Percentiles rank a stretch among this genome's conserved stretches.
phyloP scores from a whole-genome alignment of 2,329 filamentous ascomycete species.

The Sporothrix protearum region DNA sequence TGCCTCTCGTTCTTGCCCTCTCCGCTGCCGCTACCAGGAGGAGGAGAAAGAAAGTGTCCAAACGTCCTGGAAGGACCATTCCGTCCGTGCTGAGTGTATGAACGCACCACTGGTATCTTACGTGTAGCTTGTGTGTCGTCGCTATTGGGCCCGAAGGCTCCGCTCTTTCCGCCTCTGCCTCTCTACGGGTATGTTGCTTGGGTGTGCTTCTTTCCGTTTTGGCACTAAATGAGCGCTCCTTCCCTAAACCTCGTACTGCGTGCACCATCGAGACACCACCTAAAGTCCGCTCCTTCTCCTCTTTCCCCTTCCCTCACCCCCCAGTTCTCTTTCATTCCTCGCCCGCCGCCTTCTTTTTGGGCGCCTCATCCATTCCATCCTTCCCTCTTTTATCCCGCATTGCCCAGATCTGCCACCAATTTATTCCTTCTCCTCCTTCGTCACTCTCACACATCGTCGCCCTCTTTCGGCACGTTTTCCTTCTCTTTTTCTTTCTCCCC shows the following conservation, averaged over 20 bases:
- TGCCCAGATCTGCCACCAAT: conserved; percentile 18
- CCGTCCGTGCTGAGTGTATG: background rate
- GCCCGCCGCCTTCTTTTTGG: background rate
- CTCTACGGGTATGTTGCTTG: too few species aligned
- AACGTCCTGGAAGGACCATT: background rate
- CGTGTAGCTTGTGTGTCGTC: background rate
- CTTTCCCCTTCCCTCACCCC: background rate
- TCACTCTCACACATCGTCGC: conserved; percentile 15
- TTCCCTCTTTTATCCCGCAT: conserved; percentile 12
- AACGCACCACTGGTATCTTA: background rate
- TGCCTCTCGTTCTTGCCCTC: background rate
- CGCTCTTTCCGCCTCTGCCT: conserved; percentile 13
- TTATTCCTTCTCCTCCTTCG: background rate
- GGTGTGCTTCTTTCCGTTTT: background rate
- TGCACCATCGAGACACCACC: background rate
- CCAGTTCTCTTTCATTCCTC: background rate
- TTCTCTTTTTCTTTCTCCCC: conserved; percentile 1
- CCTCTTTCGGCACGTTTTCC: conserved; percentile 11
- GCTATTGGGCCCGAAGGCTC: conserved; percentile 9
- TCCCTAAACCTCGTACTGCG: conserved; percentile 6
- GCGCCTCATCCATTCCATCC: background rate
- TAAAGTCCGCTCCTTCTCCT: conserved; percentile 13
- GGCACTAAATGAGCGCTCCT: conserved; percentile 9
- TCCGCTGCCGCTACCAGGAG: background rate
- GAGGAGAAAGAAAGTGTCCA: background rate